Base-by-base conservation (phyloP, 2,329 filamentous ascomycete genomes). In the Didymosphaeria variabile region DNA sequence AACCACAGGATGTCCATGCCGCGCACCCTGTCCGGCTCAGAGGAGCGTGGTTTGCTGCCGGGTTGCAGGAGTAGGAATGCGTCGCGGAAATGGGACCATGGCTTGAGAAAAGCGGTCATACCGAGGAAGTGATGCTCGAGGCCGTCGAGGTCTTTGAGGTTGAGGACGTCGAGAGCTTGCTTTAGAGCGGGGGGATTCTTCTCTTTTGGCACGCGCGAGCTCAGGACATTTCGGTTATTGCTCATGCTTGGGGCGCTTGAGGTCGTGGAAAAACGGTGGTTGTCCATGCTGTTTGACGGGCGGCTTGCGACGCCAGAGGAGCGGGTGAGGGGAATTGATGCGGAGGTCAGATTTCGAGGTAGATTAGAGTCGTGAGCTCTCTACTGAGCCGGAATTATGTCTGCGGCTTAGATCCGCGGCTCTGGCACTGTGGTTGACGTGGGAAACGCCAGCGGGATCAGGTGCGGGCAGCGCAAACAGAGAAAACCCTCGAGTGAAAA, bases 71-170 rank as follows among this genome's bases (percentile, higher is more conserved):
- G 60, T 8, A 75, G 53, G 26, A 69, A 69, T 7, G 52, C 56
- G 59, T 78, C 75, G 44, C 75, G 73, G 53, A 72, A 77, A 0
- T 68, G 47, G 0, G 67, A 58, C 74, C 74, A 78, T 17, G 75
- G 75, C 15, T 55, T 59, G 23, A 77, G 67, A 31, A 78, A 78
- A 0, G 72, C 72, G 17, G 69, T 65, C 1, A 59, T 67, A 2
- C 57, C 59, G 23, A 78, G 70, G n/a, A 77, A 67, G 21, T 65
- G 65, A 46, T 72, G 60, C 45, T 78, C 72, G 12, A 78, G 65
- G 1, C 52, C 70, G 9, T 67, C 59, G 9, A 73, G 55, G 23
- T 58, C 61, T 3, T 57, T 54, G 10, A 77, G 52, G 2, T 67
- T 26, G 19, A 77, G 67, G 4, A 72, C 66, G 1, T 62, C n/a